These are phyloP conservation scores for Ophiorrhiza pumila DNA, from an alignment of 257 asterid genomes.

Conservation along the genomic window DNA sequence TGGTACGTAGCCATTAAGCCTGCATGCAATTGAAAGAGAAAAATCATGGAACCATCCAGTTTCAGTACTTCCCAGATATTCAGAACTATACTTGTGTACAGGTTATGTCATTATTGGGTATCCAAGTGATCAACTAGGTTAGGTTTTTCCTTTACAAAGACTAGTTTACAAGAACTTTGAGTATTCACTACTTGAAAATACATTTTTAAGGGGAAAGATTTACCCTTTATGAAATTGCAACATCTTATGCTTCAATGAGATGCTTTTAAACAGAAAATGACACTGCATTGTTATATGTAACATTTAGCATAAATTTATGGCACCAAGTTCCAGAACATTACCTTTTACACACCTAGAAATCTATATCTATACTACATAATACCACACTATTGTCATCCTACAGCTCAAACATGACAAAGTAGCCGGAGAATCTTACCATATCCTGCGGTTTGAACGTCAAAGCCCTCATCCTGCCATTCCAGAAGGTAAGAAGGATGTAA, in stretches of 20 bases:
- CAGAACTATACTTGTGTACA: neutral
- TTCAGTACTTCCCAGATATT: neutral
- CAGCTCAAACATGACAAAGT: conserved; percentile 10
- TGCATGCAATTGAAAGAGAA: conserved; percentile 29
- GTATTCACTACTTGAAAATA: no score
- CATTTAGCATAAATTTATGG: no score
- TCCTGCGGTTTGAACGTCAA: conserved; percentile 93
- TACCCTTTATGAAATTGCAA: no score
- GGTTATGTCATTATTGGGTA: neutral
- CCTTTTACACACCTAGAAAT: neutral
- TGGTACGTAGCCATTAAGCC: conserved; percentile 97
- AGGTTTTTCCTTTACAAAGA: neutral
- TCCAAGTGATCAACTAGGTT: neutral
- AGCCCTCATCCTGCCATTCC: conserved; percentile 84
- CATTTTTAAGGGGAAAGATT: no score
- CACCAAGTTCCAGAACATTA: neutral
- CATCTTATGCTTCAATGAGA: neutral
- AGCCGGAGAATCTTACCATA: conserved; percentile 49
- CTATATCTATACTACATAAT: neutral
- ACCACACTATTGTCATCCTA: neutral
- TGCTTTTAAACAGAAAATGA: neutral
- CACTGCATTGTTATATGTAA: neutral
- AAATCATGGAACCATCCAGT: neutral
- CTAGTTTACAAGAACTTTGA: neutral
- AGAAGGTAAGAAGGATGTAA: conserved; percentile 1